Evolutionary conservation across 352 stramenopile species (phyloP).

Genomic region (Globisporangium carolinianum): DNA sequence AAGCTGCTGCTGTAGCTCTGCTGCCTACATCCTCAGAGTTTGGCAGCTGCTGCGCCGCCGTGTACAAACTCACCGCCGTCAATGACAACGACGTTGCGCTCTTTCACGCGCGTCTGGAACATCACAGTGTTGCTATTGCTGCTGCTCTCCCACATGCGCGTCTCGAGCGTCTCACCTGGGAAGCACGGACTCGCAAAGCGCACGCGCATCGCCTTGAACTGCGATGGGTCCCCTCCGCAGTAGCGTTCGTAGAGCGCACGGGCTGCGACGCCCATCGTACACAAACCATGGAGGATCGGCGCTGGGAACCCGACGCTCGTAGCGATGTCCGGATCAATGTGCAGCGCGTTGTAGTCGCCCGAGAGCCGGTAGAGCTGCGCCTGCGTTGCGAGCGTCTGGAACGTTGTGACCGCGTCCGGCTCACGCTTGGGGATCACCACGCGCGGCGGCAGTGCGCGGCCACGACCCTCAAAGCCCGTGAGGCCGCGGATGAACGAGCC

Average conservation of each 20-base stretch:
- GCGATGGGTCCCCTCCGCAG: slow-evolving; percentile 50
- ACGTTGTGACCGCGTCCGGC: slow-evolving; percentile 53
- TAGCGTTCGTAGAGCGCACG: slow-evolving; percentile 78
- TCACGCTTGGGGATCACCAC: slow-evolving; percentile 69
- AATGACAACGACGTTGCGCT: slow-evolving; percentile 69
- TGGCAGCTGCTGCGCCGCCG: slow-evolving; percentile 5
- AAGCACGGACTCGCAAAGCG: slow-evolving; percentile 84
- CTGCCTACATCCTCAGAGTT: slow-evolving; percentile 5
- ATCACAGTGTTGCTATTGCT: slow-evolving; percentile 42
- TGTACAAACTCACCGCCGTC: slow-evolving; percentile 78
- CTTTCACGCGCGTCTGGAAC: slow-evolving; percentile 72
- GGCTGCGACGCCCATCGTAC: slow-evolving; percentile 85
- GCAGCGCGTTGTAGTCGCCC: slow-evolving; percentile 94
- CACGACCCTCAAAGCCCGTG: slow-evolving; percentile 64
- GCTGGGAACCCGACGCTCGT: slow-evolving; percentile 68
- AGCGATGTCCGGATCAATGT: slow-evolving; percentile 87
- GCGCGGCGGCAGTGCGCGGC: slow-evolving; percentile 52
- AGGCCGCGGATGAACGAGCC: slow-evolving; percentile 80
- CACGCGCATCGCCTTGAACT: slow-evolving; percentile 84
- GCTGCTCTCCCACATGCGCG: slow-evolving; percentile 64
- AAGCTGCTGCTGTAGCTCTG: no score
- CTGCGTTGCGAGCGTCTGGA: slow-evolving; percentile 62
- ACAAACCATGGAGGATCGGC: slow-evolving; percentile 93
- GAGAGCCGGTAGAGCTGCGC: slow-evolving; percentile 92
- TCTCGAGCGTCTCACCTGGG: slow-evolving; percentile 85